Percentiles rank a stretch among this genome's conserved stretches.
phyloP scores from a whole-genome alignment of 805 yeast species.

The Metschnikowia borealis region DNA sequence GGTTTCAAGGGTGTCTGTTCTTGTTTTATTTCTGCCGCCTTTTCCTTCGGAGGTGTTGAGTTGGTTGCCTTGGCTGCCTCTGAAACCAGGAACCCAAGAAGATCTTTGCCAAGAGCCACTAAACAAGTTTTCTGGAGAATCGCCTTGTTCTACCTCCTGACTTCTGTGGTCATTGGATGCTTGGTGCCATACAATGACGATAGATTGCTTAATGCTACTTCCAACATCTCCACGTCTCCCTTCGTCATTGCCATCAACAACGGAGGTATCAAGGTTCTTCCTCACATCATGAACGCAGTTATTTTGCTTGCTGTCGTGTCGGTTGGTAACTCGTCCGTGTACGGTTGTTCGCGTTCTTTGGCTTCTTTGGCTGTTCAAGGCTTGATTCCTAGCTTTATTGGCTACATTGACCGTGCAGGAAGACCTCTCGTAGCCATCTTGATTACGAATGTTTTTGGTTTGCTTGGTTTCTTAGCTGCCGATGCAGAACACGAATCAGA shows the following conservation, averaged over 20 bases:
- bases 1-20: slow-evolving; percentile 54
- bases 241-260: slow-evolving; percentile 29
- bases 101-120: slow-evolving; percentile 54
- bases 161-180: slow-evolving; percentile 46
- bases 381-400: slow-evolving; percentile 53
- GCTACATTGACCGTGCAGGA: slow-evolving; percentile 62
- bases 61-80: slow-evolving; percentile 57
- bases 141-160: slow-evolving; percentile 44
- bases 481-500: slow-evolving; percentile 23
- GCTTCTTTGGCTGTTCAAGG: slow-evolving; percentile 62
- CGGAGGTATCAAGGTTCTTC: slow-evolving; percentile 25
- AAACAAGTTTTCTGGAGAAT: slow-evolving; percentile 56
- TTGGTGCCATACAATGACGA: slow-evolving; percentile 47
- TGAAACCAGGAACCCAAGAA: slow-evolving; percentile 52
- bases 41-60: slow-evolving; percentile 61
- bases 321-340: slow-evolving; percentile 28
- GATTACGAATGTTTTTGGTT: slow-evolving; percentile 42
- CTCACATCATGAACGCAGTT: slow-evolving; percentile 26
- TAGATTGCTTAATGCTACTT: slow-evolving; percentile 20
- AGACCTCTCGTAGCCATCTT: slow-evolving; percentile 60
- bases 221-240: slow-evolving; percentile 22
- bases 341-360: slow-evolving; percentile 51
- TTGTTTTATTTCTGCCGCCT: slow-evolving; percentile 53
- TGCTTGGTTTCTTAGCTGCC: slow-evolving; percentile 38
- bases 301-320: slow-evolving; percentile 27